Base-by-base conservation (phyloP, 768 basidiomycete species). In the Termitomyces titanicus region DNA sequence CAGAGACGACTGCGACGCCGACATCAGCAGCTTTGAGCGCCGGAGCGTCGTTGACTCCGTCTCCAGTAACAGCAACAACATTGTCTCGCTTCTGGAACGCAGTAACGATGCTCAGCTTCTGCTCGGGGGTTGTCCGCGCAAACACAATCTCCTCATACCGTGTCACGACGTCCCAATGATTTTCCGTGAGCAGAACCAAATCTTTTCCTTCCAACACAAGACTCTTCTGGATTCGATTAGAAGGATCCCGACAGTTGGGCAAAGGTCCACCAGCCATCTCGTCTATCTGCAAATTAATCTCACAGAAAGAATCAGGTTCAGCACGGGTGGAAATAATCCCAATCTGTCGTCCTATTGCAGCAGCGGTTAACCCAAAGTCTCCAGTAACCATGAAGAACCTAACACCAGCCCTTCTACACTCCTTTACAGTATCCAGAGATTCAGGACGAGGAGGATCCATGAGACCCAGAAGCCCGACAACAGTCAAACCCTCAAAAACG, bases 341-440 rank as follows among this genome's bases (percentile, higher is more conserved):
- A 25, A 79, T 71, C 59, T 75, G 70, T 39, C 70, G 65, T 0
- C 76, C 79, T 46, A 83, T 82, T 6, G 80, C 73, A 9, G 74
- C 70, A 0, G 81, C 80, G 0, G 81, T 83, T 54, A 79, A 66
- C 51, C 75, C 68, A 64, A 80, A 80, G 61, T 82, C 80, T 50
- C 81, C 81, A 0, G 82, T 83, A 25, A 83, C 70, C 80, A 83
- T 82, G 55, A 79, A 75, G 12, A 82, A 75, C 18, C 75, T 72
- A 48, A 82, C 75, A 17, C 83, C 81, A 1, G 83, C 83, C 47
- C 68, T 65, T n/a, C 76, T 66, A 60, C 77, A 79, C 44, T 75
- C 68, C 3, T 68, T 59, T 2, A 84, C 77, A 10, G 83, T 74
- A 0, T 69, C 68, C 3, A 70, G 69, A 15, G 75, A 75, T 49